Percentiles rank a stretch among this genome's conserved stretches.
phyloP scores from a whole-genome alignment of 2,329 filamentous ascomycete species.

The Aspergillus sp. region DNA sequence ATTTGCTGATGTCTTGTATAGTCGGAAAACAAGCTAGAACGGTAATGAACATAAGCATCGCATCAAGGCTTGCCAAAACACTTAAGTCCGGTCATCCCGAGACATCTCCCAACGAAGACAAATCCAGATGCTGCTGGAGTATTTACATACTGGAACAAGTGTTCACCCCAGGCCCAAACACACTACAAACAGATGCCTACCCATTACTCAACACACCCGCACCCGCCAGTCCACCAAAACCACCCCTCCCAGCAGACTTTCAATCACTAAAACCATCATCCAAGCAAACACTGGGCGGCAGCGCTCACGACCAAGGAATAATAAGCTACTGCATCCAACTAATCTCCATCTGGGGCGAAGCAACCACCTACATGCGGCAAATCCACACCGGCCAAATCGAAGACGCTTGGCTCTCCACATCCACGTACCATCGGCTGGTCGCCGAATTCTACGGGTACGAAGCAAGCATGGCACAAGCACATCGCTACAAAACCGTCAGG shows the following conservation, averaged over 20 bases:
- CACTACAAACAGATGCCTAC: neutral
- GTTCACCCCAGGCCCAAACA: neutral
- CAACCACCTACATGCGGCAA: neutral
- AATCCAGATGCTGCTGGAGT: conserved; percentile 4
- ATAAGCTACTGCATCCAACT: conserved; percentile 2
- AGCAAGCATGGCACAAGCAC: neutral
- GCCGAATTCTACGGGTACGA: conserved; percentile 2
- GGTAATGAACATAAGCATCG: conserved; percentile 6
- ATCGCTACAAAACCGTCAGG: conserved; percentile 2
- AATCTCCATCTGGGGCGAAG: conserved; percentile 2
- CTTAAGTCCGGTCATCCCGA: neutral
- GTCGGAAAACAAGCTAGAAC: conserved; percentile 1
- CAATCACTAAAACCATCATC: neutral
- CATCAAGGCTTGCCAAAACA: neutral
- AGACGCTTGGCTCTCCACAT: conserved; percentile 4
- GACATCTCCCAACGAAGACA: neutral
- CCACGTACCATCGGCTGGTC: conserved; percentile 1
- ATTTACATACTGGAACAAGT: conserved; percentile 5
- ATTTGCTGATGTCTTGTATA: neutral
- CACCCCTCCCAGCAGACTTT: conserved; percentile 2
- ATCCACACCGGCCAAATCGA: neutral
- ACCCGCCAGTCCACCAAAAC: neutral
- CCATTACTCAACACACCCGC: neutral
- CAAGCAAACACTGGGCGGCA: neutral
- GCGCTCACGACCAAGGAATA: conserved; percentile 2